A percentile compares a stretch with the other conserved stretches of the same genome.
Conservation (phyloP, 345 rosid genomes). For the Salix exigua region DNA sequence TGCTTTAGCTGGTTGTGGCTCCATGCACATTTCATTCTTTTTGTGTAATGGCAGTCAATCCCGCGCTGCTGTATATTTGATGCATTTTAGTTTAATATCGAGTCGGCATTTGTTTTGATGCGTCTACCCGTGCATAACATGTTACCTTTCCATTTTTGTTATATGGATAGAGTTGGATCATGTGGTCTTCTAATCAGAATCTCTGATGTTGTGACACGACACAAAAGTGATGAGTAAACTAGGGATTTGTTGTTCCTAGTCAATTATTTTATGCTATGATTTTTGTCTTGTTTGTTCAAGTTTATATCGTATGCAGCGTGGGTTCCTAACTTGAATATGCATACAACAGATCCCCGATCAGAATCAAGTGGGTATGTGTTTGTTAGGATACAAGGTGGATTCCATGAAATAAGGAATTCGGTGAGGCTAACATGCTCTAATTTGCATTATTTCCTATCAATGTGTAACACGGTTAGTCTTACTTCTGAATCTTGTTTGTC, state of each 20-base stretch:
- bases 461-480: not conserved
- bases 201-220: not conserved
- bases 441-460: not conserved
- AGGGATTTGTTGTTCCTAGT: not conserved
- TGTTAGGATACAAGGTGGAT: constrained; percentile 96
- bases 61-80: not conserved
- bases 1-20: not conserved
- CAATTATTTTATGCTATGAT: not conserved
- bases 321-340: constrained; percentile 10
- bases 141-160: not conserved
- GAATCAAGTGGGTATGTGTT: constrained; percentile 71
- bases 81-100: not conserved
- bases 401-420: constrained; percentile 95
- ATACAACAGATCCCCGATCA: constrained; percentile 50
- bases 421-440: constrained; percentile 39
- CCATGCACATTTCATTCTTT: not conserved
- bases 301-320: not conserved
- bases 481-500: constrained; percentile 10
- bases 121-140: not conserved
- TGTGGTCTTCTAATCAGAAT: not conserved
- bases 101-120: not conserved
- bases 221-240: not conserved
- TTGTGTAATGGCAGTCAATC: not conserved
- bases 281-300: not conserved
- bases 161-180: not conserved